Conservation (phyloP, 805 yeast genomes). For the Saturnispora gosingensis region DNA sequence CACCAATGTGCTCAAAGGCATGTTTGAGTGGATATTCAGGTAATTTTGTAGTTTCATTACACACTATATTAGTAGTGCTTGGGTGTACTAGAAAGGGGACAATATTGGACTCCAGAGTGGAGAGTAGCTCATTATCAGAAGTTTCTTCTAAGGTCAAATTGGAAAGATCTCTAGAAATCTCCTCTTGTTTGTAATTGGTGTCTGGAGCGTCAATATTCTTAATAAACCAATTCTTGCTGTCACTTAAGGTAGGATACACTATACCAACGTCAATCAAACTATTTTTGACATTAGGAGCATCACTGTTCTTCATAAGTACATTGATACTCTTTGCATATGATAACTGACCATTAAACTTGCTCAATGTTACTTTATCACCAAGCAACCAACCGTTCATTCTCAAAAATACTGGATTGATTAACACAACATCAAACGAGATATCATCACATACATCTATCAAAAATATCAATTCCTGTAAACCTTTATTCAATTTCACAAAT, state of each 20-base stretch:
- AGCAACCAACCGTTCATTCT: constrained; percentile 18
- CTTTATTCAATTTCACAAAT: constrained; percentile 22
- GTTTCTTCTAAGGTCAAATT: neutral
- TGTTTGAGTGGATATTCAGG: constrained; percentile 34
- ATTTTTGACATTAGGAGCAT: constrained; percentile 30
- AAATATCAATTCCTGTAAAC: constrained; percentile 13
- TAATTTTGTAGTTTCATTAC: constrained; percentile 26
- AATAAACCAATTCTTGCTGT: neutral
- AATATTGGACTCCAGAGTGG: constrained; percentile 7
- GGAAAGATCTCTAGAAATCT: neutral
- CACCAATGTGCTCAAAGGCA: constrained; percentile 53
- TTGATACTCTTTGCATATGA: constrained; percentile 22
- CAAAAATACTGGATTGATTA: constrained; percentile 17
- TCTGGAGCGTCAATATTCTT: neutral
- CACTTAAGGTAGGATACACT: constrained; percentile 41
- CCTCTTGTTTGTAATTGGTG: neutral
- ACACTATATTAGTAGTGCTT: constrained; percentile 26
- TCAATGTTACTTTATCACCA: constrained; percentile 32
- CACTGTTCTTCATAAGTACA: constrained; percentile 7
- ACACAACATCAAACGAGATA: constrained; percentile 23
- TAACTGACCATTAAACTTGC: constrained; percentile 42
- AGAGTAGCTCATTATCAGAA: neutral
- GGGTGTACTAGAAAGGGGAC: constrained; percentile 18
- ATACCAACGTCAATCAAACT: constrained; percentile 47
- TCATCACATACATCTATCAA: constrained; percentile 15